Conservation (phyloP, 495 filamentous ascomycete species). For the Xylaria nigripes region DNA sequence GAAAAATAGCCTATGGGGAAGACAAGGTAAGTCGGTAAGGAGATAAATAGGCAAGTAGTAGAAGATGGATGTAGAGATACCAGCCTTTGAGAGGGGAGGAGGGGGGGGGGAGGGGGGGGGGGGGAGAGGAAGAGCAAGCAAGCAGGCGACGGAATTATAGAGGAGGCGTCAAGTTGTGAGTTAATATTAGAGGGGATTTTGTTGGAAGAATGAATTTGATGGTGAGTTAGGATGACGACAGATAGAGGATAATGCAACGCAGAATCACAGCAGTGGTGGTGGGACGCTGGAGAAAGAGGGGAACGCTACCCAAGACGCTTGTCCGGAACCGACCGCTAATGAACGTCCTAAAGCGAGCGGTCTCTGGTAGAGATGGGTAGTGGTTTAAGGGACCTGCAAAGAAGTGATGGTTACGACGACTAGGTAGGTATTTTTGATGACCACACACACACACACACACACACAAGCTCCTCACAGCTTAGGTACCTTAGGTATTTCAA, state of each 20-base stretch:
- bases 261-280: neutral
- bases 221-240: slow-evolving; percentile 9
- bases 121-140: neutral
- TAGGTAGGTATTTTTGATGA: too few species aligned
- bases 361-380: neutral
- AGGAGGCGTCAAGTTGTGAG: neutral
- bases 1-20: too few species aligned
- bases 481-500: too few species aligned
- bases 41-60: neutral
- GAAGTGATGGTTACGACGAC: too few species aligned
- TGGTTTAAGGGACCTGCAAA: too few species aligned
- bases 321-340: neutral
- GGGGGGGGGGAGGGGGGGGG: too few species aligned
- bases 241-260: neutral
- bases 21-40: neutral
- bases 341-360: neutral
- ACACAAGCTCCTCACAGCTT: too few species aligned
- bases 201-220: neutral
- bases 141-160: neutral
- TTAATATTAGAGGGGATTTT: slow-evolving; percentile 2
- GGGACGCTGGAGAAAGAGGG: slow-evolving; percentile 10
- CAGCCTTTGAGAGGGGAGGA: too few species aligned
- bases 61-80: slow-evolving; percentile 1
- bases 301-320: neutral
- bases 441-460: too few species aligned